These are phyloP conservation scores for Penicillium brevicompactum DNA, from an alignment of 2,329 filamentous ascomycete species.

Conservation along the genomic window DNA sequence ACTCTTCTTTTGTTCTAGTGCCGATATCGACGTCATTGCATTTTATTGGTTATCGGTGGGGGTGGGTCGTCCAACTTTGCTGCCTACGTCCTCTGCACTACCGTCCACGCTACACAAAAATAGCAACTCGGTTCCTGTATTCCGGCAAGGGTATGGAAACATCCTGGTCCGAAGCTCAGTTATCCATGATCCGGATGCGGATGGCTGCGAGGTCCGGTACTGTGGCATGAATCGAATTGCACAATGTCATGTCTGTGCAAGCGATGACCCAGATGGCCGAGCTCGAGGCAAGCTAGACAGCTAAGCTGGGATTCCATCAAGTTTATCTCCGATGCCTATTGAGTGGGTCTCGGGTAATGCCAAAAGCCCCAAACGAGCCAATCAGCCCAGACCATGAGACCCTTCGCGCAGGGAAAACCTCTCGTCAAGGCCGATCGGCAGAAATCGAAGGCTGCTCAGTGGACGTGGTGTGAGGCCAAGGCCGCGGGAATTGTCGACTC, in stretches of 20 bases:
- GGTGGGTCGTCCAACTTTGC: slow-evolving; percentile 9
- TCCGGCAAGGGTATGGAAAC: too few relatives aligned
- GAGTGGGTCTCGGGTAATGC: not conserved
- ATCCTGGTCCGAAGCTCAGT: too few relatives aligned
- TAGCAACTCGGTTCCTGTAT: not conserved
- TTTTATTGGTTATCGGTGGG: not conserved
- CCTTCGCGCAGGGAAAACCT: not conserved
- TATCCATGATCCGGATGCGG: not conserved
- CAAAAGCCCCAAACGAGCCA: not conserved
- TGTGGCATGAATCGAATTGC: not conserved
- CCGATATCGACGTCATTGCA: not conserved
- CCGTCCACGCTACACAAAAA: not conserved
- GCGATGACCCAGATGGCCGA: not conserved
- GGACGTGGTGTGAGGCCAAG: not conserved
- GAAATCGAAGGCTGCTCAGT: not conserved
- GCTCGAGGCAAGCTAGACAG: not conserved
- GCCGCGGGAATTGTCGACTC: not conserved
- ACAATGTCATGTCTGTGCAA: not conserved
- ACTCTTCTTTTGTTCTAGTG: not conserved
- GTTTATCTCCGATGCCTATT: not conserved
- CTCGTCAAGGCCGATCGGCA: not conserved
- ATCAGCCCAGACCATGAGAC: not conserved
- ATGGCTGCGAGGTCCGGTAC: not conserved
- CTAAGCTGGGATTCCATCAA: not conserved
- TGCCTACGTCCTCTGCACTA: slow-evolving; percentile 3